Evolutionary conservation across 1,284 basidiomycete species (phyloP).

Genomic region (Sparassis latifolia): DNA sequence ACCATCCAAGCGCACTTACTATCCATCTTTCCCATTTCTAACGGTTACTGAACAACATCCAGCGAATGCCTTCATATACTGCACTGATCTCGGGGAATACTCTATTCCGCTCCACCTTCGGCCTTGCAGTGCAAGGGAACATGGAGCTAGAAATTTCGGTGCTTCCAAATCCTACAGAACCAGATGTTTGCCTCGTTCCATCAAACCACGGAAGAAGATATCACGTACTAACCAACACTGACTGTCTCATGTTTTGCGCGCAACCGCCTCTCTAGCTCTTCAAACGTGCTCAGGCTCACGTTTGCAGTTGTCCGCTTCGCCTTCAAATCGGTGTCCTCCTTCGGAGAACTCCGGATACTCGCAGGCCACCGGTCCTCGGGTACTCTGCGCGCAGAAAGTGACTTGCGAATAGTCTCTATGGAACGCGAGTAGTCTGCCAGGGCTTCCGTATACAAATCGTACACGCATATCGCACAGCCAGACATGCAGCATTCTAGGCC

Average conservation of each 20-base stretch:
- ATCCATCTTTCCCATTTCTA: slow-evolving; percentile 3
- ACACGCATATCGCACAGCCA: slow-evolving; percentile 84
- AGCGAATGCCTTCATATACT: slow-evolving; percentile 24
- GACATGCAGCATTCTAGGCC: slow-evolving; percentile 87
- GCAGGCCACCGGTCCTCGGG: slow-evolving; percentile 64
- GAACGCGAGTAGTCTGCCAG: slow-evolving; percentile 59
- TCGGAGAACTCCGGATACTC: slow-evolving; percentile 24
- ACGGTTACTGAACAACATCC: slow-evolving; percentile 25
- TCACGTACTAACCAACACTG: slow-evolving; percentile 16
- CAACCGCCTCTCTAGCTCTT: slow-evolving; percentile 56
- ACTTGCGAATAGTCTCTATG: slow-evolving; percentile 42
- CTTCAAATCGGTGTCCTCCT: slow-evolving; percentile 1
- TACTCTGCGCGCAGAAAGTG: slow-evolving; percentile 43
- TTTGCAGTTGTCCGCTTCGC: slow-evolving; percentile 24
- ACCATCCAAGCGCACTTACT: too few species aligned
- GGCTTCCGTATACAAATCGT: slow-evolving; percentile 81
- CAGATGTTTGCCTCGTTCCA: not conserved
- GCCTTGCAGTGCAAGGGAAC: not conserved
- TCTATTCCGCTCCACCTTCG: not conserved
- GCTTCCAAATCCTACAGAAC: not conserved
- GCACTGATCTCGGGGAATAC: slow-evolving; percentile 1
- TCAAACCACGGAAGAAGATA: slow-evolving; percentile 2
- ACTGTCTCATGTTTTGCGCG: slow-evolving; percentile 34
- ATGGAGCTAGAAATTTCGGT: slow-evolving; percentile 3
- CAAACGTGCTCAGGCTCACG: slow-evolving; percentile 50